These are phyloP conservation scores for Pichia eremophila DNA, from an alignment of 805 yeast genomes.

Conservation along the genomic window DNA sequence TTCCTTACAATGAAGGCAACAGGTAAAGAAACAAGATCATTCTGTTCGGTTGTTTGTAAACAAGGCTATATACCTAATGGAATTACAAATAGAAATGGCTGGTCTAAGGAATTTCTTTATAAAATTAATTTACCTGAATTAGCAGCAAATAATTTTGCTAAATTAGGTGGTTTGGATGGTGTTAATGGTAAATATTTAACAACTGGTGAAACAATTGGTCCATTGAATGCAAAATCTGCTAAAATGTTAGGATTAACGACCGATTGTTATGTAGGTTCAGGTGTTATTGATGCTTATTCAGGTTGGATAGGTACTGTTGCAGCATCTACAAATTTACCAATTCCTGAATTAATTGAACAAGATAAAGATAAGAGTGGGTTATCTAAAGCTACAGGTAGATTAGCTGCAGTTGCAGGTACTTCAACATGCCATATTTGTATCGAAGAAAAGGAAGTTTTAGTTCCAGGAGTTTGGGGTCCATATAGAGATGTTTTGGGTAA, in stretches of 20 bases:
- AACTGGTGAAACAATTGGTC: conserved; percentile 88
- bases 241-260: conserved; percentile 74
- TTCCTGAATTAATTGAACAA: conserved; percentile 41
- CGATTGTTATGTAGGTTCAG: conserved; percentile 80
- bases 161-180: conserved; percentile 77
- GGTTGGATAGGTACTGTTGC: conserved; percentile 99
- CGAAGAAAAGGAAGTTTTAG: conserved; percentile 78
- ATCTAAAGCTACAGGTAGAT: conserved; percentile 63
- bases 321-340: conserved; percentile 58
- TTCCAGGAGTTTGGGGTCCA: conserved; percentile 98
- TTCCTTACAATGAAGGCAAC: conserved; percentile 88
- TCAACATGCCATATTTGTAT: conserved; percentile 93
- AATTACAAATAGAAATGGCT: conserved; percentile 84
- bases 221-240: conserved; percentile 58
- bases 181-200: conserved; percentile 63
- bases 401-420: conserved; percentile 98
- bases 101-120: conserved; percentile 75
- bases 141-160: conserved; percentile 62
- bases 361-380: conserved; percentile 39
- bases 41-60: conserved; percentile 87
- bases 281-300: conserved; percentile 96
- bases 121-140: conserved; percentile 68
- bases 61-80: conserved; percentile 93
- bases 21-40: conserved; percentile 77
- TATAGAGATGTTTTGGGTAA: conserved; percentile 89